phyloP scores from a whole-genome alignment of 2,329 filamentous ascomycete genomes.

The Clonostachys solani region DNA sequence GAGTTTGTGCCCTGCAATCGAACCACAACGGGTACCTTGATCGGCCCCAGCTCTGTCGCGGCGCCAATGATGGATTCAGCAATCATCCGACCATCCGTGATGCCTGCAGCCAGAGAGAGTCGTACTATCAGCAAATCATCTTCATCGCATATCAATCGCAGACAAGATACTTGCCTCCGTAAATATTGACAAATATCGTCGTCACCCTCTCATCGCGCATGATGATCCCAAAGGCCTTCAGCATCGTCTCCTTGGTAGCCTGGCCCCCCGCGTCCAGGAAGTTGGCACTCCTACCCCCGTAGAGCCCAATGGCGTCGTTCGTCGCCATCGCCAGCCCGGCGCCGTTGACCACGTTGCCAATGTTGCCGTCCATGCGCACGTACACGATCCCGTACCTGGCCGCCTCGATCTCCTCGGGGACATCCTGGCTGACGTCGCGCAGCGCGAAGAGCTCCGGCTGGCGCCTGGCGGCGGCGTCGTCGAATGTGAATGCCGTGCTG shows the following conservation, averaged over 20 bases:
- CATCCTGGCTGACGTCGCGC: conserved; percentile 24
- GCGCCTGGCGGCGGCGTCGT: conserved; percentile 38
- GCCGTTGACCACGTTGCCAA: conserved; percentile 85
- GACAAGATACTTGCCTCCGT: conserved; percentile 22
- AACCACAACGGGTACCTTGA: conserved; percentile 37
- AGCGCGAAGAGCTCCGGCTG: conserved; percentile 31
- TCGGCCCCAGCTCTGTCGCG: conserved; percentile 23
- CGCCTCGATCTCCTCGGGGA: conserved; percentile 28
- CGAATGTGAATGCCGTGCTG: conserved; percentile 38
- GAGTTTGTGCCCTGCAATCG: conserved; percentile 43
- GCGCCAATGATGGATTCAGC: conserved; percentile 42
- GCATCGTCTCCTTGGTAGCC: conserved; percentile 77
- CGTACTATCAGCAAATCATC: background rate
- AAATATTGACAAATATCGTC: conserved; percentile 59
- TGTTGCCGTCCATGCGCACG: conserved; percentile 56
- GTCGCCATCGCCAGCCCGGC: conserved; percentile 91
- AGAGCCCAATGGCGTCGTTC: conserved; percentile 68
- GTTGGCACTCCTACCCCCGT: conserved; percentile 69
- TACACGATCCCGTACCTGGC: conserved; percentile 72
- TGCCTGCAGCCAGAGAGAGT: conserved; percentile 21
- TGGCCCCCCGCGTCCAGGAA: conserved; percentile 90
- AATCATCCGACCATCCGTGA: conserved; percentile 46
- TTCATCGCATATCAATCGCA: background rate
- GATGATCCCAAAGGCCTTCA: conserved; percentile 70
- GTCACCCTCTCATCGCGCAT: conserved; percentile 67